phyloP scores from a whole-genome alignment of 1,139 yeast species.

The Sugiyamaella novakii region DNA sequence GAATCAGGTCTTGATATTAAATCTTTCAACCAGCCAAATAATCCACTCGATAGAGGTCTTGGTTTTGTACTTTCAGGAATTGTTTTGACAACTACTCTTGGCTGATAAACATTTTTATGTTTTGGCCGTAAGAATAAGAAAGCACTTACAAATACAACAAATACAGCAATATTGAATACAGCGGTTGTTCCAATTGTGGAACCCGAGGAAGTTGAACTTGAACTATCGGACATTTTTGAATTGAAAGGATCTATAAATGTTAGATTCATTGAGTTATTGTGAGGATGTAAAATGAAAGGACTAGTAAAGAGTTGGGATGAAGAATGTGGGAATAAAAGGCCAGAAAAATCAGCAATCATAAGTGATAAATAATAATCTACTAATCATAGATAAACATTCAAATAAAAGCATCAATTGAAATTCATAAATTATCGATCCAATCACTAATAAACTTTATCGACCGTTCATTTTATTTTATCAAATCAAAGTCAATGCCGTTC shows the following conservation, averaged over 20 bases:
- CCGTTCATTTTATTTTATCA: too few species aligned
- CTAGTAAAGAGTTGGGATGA: too few species aligned
- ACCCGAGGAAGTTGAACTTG: constrained; percentile 34
- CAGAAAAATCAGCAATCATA: too few species aligned
- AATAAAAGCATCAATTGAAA: too few species aligned
- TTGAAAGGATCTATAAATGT: constrained; percentile 11
- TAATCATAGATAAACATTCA: too few species aligned
- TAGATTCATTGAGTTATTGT: too few species aligned
- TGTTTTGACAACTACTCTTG: constrained; percentile 62
- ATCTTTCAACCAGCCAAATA: constrained; percentile 42
- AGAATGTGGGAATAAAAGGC: too few species aligned
- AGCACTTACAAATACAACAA: constrained; percentile 54
- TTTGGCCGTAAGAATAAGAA: constrained; percentile 69
- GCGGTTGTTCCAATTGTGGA: constrained; percentile 53
- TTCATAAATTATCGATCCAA: too few species aligned
- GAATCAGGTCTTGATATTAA: constrained; percentile 57
- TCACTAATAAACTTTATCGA: too few species aligned
- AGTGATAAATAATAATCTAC: too few species aligned
- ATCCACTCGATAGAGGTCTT: constrained; percentile 40
- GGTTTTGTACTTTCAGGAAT: constrained; percentile 47
- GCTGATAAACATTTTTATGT: constrained; percentile 76
- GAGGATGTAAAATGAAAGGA: too few species aligned
- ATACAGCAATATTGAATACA: constrained; percentile 58
- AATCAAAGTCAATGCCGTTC: too few species aligned
- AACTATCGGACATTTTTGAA: constrained; percentile 3